Conservation (phyloP, 148 eudicot species). For the Persicaria maculosa region DNA sequence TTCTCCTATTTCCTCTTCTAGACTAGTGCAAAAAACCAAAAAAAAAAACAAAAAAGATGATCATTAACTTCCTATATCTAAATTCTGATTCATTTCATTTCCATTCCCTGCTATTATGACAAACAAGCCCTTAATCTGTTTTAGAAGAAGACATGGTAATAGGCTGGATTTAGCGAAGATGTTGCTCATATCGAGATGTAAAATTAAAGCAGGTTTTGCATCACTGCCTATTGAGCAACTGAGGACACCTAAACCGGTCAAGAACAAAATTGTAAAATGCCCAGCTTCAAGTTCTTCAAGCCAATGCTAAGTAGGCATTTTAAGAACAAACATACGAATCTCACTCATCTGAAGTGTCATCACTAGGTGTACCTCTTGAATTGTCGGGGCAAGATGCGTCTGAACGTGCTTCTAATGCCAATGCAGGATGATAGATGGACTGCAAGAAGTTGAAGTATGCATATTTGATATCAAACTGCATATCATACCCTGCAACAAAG, state of each 20-base stretch:
- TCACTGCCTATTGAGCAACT: not conserved
- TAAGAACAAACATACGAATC: not conserved
- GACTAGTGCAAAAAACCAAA: too few species aligned
- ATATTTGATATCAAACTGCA: constrained; percentile 87
- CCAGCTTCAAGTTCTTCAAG: not conserved
- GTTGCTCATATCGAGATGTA: too few species aligned
- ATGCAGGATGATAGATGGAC: constrained; percentile 28
- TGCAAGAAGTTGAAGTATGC: constrained; percentile 96
- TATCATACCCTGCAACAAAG: constrained; percentile 85
- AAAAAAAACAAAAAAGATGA: too few species aligned
- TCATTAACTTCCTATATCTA: too few species aligned
- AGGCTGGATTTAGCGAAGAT: too few species aligned
- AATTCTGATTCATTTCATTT: too few species aligned
- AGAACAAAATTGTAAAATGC: not conserved
- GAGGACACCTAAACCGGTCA: not conserved
- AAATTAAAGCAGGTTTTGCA: not conserved
- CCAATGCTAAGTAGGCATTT: too few species aligned
- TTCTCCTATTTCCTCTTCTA: too few species aligned
- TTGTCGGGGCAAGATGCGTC: not conserved
- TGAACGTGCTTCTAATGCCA: not conserved
- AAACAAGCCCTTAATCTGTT: too few species aligned
- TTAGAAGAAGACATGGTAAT: too few species aligned
- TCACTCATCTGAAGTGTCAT: not conserved
- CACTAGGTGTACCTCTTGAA: not conserved
- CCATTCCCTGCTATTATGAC: too few species aligned